Conservation (phyloP, 768 basidiomycete species). For the Tephrocybe sp. region DNA sequence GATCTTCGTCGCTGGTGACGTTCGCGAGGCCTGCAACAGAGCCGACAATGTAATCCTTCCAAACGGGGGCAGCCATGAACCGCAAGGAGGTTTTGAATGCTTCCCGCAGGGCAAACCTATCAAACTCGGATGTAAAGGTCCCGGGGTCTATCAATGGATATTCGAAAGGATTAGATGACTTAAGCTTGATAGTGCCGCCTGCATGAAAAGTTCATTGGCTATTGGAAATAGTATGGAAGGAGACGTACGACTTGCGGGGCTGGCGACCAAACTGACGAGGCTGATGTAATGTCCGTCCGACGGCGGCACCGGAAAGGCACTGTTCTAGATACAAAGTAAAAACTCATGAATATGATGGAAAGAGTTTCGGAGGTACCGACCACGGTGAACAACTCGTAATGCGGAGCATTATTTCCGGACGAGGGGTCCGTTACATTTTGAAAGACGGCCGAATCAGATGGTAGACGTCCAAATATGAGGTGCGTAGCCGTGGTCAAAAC, state of each 20-base stretch:
- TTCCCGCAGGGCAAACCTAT: slow-evolving; percentile 20
- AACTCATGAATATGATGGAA: not conserved
- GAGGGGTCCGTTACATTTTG: slow-evolving; percentile 24
- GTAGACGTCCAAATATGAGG: slow-evolving; percentile 22
- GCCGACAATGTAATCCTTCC: slow-evolving; percentile 21
- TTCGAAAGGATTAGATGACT: slow-evolving; percentile 40
- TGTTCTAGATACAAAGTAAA: not conserved
- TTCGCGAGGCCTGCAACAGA: slow-evolving; percentile 16
- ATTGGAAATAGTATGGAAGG: not conserved
- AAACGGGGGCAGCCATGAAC: slow-evolving; percentile 20
- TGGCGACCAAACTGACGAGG: not conserved
- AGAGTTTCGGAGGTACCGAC: not conserved
- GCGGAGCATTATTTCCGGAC: slow-evolving; percentile 20
- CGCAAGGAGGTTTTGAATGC: slow-evolving; percentile 17
- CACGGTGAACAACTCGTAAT: slow-evolving; percentile 11
- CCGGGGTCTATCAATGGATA: slow-evolving; percentile 45
- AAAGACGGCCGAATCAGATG: slow-evolving; percentile 12
- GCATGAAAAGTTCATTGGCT: not conserved
- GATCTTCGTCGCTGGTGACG: slow-evolving; percentile 15
- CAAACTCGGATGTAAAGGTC: slow-evolving; percentile 29
- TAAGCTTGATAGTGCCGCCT: slow-evolving; percentile 31
- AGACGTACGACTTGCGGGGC: not conserved
- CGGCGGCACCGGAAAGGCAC: not conserved
- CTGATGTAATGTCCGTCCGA: not conserved
- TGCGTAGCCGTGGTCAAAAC: slow-evolving; percentile 13